A percentile compares a stretch with the other conserved stretches of the same genome.
Conservation (phyloP, 2,329 filamentous ascomycete genomes). For the Dryadomyces sulphureus region DNA sequence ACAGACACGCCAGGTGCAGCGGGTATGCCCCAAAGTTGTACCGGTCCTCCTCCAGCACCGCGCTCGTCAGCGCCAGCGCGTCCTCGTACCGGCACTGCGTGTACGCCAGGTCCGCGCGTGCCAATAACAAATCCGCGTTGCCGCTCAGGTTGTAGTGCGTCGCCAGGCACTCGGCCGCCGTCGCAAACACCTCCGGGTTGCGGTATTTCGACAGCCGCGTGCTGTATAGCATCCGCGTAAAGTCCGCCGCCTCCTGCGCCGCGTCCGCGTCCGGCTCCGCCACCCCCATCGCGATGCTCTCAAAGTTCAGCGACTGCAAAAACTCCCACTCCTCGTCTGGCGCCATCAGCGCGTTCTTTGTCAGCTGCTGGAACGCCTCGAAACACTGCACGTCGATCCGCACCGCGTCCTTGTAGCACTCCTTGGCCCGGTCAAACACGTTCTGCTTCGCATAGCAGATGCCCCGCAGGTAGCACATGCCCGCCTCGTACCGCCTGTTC, state of each 20-base stretch:
- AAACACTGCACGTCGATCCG: constrained; percentile 96
- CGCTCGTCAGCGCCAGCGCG: constrained; percentile 68
- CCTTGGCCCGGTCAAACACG: constrained; percentile 89
- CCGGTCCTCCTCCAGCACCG: constrained; percentile 68
- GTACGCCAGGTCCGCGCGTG: constrained; percentile 80
- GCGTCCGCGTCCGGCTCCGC: constrained; percentile 42
- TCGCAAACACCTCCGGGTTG: constrained; percentile 67
- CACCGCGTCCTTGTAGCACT: constrained; percentile 96
- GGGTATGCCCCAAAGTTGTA: constrained; percentile 86
- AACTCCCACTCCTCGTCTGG: constrained; percentile 86
- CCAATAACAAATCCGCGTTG: constrained; percentile 82
- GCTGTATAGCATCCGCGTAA: constrained; percentile 91
- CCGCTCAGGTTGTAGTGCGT: constrained; percentile 79
- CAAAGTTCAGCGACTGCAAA: constrained; percentile 78
- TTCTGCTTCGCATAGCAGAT: constrained; percentile 96
- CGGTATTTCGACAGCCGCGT: constrained; percentile 92
- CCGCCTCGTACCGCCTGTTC: constrained; percentile 78
- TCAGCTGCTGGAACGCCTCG: constrained; percentile 93
- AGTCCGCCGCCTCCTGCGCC: constrained; percentile 78
- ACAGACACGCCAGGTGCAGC: constrained; percentile 78
- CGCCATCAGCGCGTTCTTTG: constrained; percentile 86
- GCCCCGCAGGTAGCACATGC: constrained; percentile 91
- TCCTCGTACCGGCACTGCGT: constrained; percentile 90
- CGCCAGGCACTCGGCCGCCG: constrained; percentile 77
- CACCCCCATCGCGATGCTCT: constrained; percentile 54